These are phyloP conservation scores for Crassisporium funariophilum DNA, from an alignment of 768 basidiomycete genomes.

Conservation along the genomic window DNA sequence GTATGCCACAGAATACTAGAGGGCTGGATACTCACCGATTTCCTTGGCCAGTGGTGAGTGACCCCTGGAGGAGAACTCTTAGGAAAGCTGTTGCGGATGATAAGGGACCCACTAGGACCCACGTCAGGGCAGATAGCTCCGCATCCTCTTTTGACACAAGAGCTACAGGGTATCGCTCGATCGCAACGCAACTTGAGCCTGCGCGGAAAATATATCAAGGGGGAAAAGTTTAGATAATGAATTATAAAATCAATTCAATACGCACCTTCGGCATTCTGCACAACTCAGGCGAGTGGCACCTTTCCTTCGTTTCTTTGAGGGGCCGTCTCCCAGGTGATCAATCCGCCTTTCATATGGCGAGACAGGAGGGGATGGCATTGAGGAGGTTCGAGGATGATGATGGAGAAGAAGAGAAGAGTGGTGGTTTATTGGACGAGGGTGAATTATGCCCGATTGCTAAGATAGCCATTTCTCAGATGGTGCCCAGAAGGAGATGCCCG, in stretches of 20 bases:
- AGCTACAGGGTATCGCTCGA: slow-evolving; percentile 74
- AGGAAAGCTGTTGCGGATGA: slow-evolving; percentile 13
- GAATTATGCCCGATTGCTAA: slow-evolving; percentile 21
- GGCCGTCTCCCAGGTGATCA: slow-evolving; percentile 27
- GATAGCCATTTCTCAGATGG: slow-evolving; percentile 23
- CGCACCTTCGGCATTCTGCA: slow-evolving; percentile 76
- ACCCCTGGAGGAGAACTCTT: slow-evolving; percentile 48
- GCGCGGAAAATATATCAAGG: slow-evolving; percentile 5
- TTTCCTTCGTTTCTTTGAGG: slow-evolving; percentile 61
- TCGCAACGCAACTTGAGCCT: slow-evolving; percentile 77
- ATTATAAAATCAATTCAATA: no score
- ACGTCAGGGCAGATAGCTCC: slow-evolving; percentile 84
- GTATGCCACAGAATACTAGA: not conserved
- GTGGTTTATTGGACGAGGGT: slow-evolving; percentile 10
- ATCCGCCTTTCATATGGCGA: slow-evolving; percentile 31
- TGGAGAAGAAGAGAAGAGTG: slow-evolving; percentile 21
- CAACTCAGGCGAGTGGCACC: slow-evolving; percentile 79
- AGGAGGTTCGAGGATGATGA: slow-evolving; percentile 29
- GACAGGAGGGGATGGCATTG: slow-evolving; percentile 40
- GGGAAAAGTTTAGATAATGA: not conserved
- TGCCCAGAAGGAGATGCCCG: slow-evolving; percentile 22
- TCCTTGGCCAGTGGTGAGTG: slow-evolving; percentile 79
- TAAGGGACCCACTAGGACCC: slow-evolving; percentile 30
- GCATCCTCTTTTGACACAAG: slow-evolving; percentile 79
- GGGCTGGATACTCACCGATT: slow-evolving; percentile 54